These are phyloP conservation scores for Blastomyces gilchristii DNA, from an alignment of 2,329 filamentous ascomycete species.

Conservation along the genomic window DNA sequence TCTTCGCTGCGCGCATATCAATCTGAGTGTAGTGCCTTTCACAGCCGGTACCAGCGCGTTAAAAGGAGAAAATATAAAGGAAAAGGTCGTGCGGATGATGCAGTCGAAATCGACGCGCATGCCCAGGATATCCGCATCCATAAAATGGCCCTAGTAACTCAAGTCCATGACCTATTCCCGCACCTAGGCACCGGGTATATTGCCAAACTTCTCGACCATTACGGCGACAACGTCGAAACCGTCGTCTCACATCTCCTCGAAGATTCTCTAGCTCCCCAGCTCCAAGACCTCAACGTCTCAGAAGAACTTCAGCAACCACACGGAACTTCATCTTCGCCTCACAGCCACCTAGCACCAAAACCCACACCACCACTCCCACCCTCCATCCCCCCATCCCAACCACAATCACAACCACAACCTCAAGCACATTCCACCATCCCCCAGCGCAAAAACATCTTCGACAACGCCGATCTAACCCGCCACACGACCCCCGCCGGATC, in stretches of 20 bases:
- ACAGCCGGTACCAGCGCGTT: slow-evolving; percentile 34
- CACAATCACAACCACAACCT: slow-evolving; percentile 18
- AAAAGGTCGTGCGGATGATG: slow-evolving; percentile 26
- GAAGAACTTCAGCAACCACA: slow-evolving; percentile 12
- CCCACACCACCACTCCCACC: slow-evolving; percentile 41
- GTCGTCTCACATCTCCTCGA: slow-evolving; percentile 75
- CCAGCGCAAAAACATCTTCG: slow-evolving; percentile 61
- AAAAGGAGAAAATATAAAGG: slow-evolving; percentile 30
- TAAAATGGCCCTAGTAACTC: slow-evolving; percentile 71
- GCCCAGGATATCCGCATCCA: slow-evolving; percentile 58
- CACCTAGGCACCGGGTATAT: slow-evolving; percentile 77
- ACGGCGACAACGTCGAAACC: slow-evolving; percentile 64
- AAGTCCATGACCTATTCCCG: slow-evolving; percentile 90
- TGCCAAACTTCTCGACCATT: slow-evolving; percentile 67
- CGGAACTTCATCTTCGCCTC: slow-evolving; percentile 23
- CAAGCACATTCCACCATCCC: slow-evolving; percentile 34
- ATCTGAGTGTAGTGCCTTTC: slow-evolving; percentile 28
- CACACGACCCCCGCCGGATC: slow-evolving; percentile 56
- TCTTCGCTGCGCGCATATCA: slow-evolving; percentile 32
- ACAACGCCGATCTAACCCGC: slow-evolving; percentile 68
- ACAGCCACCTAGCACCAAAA: slow-evolving; percentile 43
- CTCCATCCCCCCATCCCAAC: slow-evolving; percentile 23
- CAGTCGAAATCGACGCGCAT: slow-evolving; percentile 17
- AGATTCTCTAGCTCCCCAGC: slow-evolving; percentile 58
- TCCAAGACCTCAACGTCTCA: slow-evolving; percentile 51